phyloP scores from a whole-genome alignment of 2,329 filamentous ascomycete species.

The Paramyrothecium roridum region DNA sequence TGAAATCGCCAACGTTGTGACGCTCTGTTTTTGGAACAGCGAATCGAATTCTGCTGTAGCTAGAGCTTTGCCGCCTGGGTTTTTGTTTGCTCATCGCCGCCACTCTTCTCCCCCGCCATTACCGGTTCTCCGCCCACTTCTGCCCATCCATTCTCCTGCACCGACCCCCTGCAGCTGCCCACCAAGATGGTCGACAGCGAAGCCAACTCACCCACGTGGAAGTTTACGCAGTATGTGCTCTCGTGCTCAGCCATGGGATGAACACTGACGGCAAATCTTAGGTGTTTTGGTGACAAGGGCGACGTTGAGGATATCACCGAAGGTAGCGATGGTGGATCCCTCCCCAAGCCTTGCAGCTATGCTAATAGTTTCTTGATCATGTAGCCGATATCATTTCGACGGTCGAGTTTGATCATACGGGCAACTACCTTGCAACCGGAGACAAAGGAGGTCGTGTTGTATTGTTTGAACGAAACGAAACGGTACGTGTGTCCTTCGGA shows the following conservation, averaged over 20 bases:
- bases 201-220: conserved; percentile 94
- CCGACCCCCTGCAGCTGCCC: not conserved
- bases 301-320: conserved; percentile 99
- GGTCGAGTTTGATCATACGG: conserved; percentile 86
- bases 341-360: conserved; percentile 7
- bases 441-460: conserved; percentile 86
- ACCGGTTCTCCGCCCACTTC: conserved; percentile 12
- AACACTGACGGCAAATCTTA: conserved; percentile 32
- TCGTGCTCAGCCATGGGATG: not conserved
- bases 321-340: conserved; percentile 51
- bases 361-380: conserved; percentile 19
- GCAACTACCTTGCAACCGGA: conserved; percentile 86
- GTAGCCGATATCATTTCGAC: conserved; percentile 87
- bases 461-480: conserved; percentile 91
- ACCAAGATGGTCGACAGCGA: conserved; percentile 94
- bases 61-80: not conserved
- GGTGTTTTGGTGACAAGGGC: conserved; percentile 99
- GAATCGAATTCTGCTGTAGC: no score
- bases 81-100: not conserved
- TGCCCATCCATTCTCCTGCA: conserved; percentile 16
- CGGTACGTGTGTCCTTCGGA: conserved; percentile 53
- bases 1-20: no score
- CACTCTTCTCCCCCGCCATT: conserved; percentile 5
- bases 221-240: conserved; percentile 91
- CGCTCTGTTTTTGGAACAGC: no score